Base-by-base conservation (phyloP, 1,139 yeast species). In the Magnusiomyces suaveolens region DNA sequence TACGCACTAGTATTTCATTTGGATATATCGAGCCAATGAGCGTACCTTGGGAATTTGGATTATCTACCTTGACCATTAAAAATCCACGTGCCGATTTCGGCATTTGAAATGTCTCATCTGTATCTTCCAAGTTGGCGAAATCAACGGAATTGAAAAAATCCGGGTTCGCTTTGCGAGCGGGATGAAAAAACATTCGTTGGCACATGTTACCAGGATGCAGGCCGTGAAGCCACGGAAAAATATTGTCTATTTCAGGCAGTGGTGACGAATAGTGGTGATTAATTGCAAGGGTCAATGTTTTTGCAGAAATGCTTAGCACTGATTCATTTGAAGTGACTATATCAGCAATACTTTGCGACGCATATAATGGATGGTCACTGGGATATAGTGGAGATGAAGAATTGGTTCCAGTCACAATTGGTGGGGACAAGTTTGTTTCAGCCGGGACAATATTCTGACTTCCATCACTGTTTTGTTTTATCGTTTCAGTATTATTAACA, bases 211-310 rank as follows among this genome's bases (percentile, higher is more conserved):
- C 52, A 2, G 67, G 64, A 56, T 67, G 67, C 44, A 72, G 60
- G 0, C 96, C 95, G 66, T 89, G 96, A 46, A 87, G 74, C 97
- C 97, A 89, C 0, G 97, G 97, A 63, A 89, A 90, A 76, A 89
- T 80, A 8, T 65, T 67, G 29, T 74, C 77, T 16, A 92, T 83
- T 1, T 77, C 80, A 0, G 96, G 96, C 41, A 88, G 70, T 0
- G 80, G 78, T 8, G 75, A 68, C 56, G 75, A 62, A 50, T 68
- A 66, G 51, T 65, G 67, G 44, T 58, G 55, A 54, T 65, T 65
- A 12, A 56, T 67, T 63, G 63, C 75, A 3, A 52, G 57, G 3
- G 64, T 64, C 21, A 69, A 59, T 16, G 60, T 59, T 2, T 55
- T 48, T 3, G 72, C 69, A 4, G 67, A 59, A 18, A 70, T 56